phyloP scores from a whole-genome alignment of 1,284 basidiomycete genomes.

The Tilletia horrida region DNA sequence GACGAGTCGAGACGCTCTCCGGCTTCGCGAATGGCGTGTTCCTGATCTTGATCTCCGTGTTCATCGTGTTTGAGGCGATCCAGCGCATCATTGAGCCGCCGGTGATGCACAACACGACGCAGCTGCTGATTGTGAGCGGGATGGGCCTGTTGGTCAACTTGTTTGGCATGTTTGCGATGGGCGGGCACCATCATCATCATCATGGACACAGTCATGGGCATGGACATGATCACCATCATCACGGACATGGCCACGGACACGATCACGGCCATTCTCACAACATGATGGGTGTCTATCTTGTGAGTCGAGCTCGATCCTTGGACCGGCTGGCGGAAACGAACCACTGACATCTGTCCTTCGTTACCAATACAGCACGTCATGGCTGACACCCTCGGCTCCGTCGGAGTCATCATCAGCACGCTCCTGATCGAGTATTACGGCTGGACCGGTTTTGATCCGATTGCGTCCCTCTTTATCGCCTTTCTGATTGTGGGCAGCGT shows the following conservation, averaged over 20 bases:
- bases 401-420: conserved; percentile 98
- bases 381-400: conserved; percentile 68
- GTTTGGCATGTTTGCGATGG: conserved; percentile 99
- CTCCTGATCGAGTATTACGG: conserved; percentile 91
- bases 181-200: conserved; percentile 56
- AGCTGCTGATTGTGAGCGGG: conserved; percentile 82
- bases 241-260: conserved; percentile 53
- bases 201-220: conserved; percentile 45
- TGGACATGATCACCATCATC: conserved; percentile 60
- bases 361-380: conserved; percentile 55
- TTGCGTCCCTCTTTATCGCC: conserved; percentile 95
- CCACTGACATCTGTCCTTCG: conserved; percentile 24
- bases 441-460: conserved; percentile 99
- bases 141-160: conserved; percentile 89
- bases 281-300: conserved; percentile 96
- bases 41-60: conserved; percentile 90
- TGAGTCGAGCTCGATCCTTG: conserved; percentile 60
- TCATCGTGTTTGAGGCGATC: conserved; percentile 96
- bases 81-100: conserved; percentile 94
- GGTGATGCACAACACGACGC: conserved; percentile 88
- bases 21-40: conserved; percentile 98
- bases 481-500: conserved; percentile 91
- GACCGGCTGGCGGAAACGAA: no score
- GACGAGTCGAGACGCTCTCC: conserved; percentile 96
- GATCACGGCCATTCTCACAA: conserved; percentile 80